These are phyloP conservation scores for Pyrenophora graminea DNA, from an alignment of 2,329 filamentous ascomycete species.

Conservation along the genomic window DNA sequence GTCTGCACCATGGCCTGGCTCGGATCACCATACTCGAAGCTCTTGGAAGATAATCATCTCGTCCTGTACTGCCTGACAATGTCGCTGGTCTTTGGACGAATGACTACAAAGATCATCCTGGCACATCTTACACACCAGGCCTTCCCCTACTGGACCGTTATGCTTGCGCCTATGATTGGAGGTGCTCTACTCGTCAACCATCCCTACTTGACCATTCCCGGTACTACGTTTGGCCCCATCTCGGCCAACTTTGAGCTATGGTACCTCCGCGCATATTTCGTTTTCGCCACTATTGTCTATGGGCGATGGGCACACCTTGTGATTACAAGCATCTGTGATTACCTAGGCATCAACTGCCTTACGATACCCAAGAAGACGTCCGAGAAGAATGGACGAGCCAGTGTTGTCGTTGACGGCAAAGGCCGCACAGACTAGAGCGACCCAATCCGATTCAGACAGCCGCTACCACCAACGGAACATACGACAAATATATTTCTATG, in stretches of 20 bases:
- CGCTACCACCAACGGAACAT: background rate
- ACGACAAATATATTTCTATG: background rate
- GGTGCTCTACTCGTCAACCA: slow-evolving; percentile 84
- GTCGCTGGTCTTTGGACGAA: slow-evolving; percentile 95
- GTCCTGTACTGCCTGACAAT: slow-evolving; percentile 91
- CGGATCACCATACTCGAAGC: slow-evolving; percentile 81
- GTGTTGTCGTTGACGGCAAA: slow-evolving; percentile 40
- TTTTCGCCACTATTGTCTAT: slow-evolving; percentile 84
- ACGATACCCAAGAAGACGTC: slow-evolving; percentile 64
- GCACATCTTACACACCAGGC: slow-evolving; percentile 91
- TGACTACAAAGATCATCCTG: slow-evolving; percentile 99
- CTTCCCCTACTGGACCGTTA: slow-evolving; percentile 95
- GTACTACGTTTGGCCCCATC: slow-evolving; percentile 61
- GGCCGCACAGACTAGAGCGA: slow-evolving; percentile 37
- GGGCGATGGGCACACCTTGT: slow-evolving; percentile 92
- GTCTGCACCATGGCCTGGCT: slow-evolving; percentile 79
- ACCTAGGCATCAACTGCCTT: slow-evolving; percentile 90
- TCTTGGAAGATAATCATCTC: slow-evolving; percentile 83
- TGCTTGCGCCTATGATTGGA: slow-evolving; percentile 83
- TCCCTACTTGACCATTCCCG: slow-evolving; percentile 62
- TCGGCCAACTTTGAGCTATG: slow-evolving; percentile 69
- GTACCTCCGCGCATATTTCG: slow-evolving; percentile 83
- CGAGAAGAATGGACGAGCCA: slow-evolving; percentile 35
- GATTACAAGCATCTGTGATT: slow-evolving; percentile 87
- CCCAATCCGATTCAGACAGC: background rate